Base-by-base conservation (phyloP, 2,329 filamentous ascomycete species). In the Fusarium sp. region DNA sequence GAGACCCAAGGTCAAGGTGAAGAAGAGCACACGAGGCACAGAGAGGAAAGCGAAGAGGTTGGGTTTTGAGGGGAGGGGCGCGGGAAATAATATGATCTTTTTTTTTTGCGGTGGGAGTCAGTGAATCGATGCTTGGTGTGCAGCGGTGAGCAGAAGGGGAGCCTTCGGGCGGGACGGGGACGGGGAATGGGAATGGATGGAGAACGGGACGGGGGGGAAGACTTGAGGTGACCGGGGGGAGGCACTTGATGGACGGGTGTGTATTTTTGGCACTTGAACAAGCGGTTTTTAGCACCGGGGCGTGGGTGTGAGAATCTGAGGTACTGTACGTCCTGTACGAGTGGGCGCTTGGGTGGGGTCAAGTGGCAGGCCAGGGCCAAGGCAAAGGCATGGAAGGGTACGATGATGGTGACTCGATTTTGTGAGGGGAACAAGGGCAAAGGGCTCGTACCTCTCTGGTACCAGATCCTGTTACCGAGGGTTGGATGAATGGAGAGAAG, bases 61-160 rank as follows among this genome's bases (percentile, higher is more conserved):
- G 74, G 74, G 66, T 64, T 64, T 66, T 63, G 71, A 65, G 27
- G 71, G 68, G 67, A 70, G 76, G 74, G 76, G 71, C 71, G 76
- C 76, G 76, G 75, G 73, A 77, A 78, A 78, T 78, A 78, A 77
- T 76, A 77, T 71, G 61, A 67, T 75, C 75, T 78, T 71, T 67
- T 66, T 67, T 66, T 66, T 63, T 66, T 68, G 56, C 57, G 71
- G 67, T 70, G 73, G 65, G 75, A 74, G 76, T 77, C 64, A 75
- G 72, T 77, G 71, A 78, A 72, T 76, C 69, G 67, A 71, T 77
- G 69, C 75, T 77, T 78, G 77, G 77, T 76, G 73, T 69, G 76
- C 74, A 71, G 75, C 74, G 76, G 75, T 74, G 76, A 71, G 67
- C 61, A 66, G 67, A 64, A 78, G 67, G 67, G 63, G 61, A 59